A percentile compares a stretch with the other conserved stretches of the same genome.
Evolutionary conservation across 2,329 filamentous ascomycete species (phyloP).

Genomic region (Gliomastix tumulicola): DNA sequence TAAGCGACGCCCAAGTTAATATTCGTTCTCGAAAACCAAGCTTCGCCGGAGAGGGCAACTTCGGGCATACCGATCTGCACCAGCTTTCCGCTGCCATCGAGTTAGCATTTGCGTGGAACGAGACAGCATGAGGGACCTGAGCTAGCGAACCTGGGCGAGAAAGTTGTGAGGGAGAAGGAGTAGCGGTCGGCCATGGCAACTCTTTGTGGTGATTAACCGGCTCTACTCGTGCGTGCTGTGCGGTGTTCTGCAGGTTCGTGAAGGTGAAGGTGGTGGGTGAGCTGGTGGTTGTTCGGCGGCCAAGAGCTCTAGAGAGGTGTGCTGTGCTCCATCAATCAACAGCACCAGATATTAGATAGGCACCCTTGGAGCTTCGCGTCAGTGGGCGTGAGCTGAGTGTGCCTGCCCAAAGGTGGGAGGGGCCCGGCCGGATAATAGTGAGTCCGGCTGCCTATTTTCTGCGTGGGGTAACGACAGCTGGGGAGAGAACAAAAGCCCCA

Average conservation of each 20-base stretch:
- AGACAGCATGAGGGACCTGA: conserved; percentile 14
- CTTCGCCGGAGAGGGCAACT: conserved; percentile 2
- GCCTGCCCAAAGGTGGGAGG: no score
- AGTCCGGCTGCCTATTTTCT: no score
- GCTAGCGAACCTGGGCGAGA: conserved; percentile 88
- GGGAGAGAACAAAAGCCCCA: no score
- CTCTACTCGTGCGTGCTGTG: neutral
- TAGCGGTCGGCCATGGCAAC: conserved; percentile 90
- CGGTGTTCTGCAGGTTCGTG: neutral
- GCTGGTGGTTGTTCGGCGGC: neutral
- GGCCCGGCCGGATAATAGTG: no score
- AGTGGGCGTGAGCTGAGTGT: no score
- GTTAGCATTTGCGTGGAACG: conserved; percentile 5
- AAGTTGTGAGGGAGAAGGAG: conserved; percentile 98
- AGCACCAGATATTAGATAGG: no score
- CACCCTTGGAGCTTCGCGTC: neutral
- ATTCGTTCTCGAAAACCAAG: neutral
- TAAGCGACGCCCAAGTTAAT: conserved; percentile 27
- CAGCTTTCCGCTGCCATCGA: conserved; percentile 73
- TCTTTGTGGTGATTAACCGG: conserved; percentile 6
- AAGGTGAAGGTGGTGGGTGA: neutral
- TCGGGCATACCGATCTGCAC: conserved; percentile 75
- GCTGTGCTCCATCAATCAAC: neutral
- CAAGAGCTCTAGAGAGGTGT: neutral
- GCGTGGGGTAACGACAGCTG: no score